Evolutionary conservation across 2,329 filamentous ascomycete species (phyloP), one percentile per base, ranked within the genome.

Genomic region (Epichloe uncinata): DNA sequence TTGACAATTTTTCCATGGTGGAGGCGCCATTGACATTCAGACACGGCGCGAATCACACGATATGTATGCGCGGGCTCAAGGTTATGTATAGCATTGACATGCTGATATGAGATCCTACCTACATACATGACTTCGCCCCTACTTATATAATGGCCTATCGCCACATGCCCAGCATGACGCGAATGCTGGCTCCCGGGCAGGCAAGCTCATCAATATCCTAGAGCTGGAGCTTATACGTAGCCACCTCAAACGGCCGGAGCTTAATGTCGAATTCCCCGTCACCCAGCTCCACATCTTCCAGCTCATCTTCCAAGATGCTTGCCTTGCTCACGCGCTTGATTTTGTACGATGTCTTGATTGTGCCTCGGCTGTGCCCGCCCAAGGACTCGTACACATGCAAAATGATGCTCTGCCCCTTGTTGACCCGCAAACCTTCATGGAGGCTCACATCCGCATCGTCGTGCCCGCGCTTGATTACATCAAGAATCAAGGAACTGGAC

Each of bases 391-490:
- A 98, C 18, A 96, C 74, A 1, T 93, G 77, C 52, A 96, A 57
- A 52, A 98, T 83, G 44, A 97, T 76, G 63, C 86, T 94, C 64
- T 79, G 78, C 0, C 87, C 89, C 57, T 79, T 77, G 51, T 85
- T 79, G 56, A 72, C 72, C 3, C 78, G 76, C 34, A 91, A 68
- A 36, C 78, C 77, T 20, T 78, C 77, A 3, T 73, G 75, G 15
- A 74, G 67, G 42, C 75, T 79, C 42, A 89, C 77, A 57, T 89
- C 86, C 60, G 84, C 82, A 56, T 91, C 86, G 58, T 91, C 86
- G 62, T 91, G 86, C n/a, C 87, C 93, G 51, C 93, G 84, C 75
- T 98, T 98, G 65, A 98, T 77, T 1, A 83, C 84, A 63, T 98
- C 93, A 0, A 98, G 72, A 3, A 98, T 73, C 18, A 98, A 71